Base-by-base conservation (phyloP, 306 rosid genomes). In the Prunus mume region DNA sequence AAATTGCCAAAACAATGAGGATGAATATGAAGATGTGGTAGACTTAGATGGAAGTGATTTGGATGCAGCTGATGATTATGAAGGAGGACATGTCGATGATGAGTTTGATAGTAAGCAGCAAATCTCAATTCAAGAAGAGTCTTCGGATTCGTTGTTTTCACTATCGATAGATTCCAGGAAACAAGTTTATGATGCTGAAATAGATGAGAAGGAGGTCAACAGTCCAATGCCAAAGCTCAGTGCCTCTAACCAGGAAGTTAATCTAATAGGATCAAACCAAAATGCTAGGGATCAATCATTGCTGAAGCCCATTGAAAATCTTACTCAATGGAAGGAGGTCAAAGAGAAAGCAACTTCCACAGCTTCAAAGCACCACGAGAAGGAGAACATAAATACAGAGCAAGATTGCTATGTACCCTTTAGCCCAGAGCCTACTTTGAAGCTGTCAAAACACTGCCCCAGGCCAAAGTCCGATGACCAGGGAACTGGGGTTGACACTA, bases 91-190 rank as follows among this genome's bases (percentile, higher is more conserved):
- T 38, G 9, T 38, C 2, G 65, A 22, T 28, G 74, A 24, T 32
- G 79, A n/a, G 5, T 72, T 55, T 34, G 83, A 24, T 27, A 41
- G 67, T 4, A 58, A 9, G 2, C 73, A 65, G 52, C 12, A 28
- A 19, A 52, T 20, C 18, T 57, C 67, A 65, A 50, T 73, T 72
- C 78, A 76, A 66, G 79, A 84, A 78, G 93, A 88, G 69, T 83
- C 92, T 77, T 91, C 98, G 4, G 98, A 88, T 15, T 90, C 98
- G 4, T 76, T 93, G 78, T 93, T 93, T 81, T 93, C 97, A 45
- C 56, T 93, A 65, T 88, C 92, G 11, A 65, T 81, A 41, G 87
- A 68, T 71, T 85, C 89, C 10, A 83, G 87, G 78, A 85, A 73
- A 73, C 86, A 58, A 46, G 71, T 67, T 49, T 83, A 77, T 58